Evolutionary conservation across 345 rosid species (phyloP).

Genomic region (Raphanus sativus): DNA sequence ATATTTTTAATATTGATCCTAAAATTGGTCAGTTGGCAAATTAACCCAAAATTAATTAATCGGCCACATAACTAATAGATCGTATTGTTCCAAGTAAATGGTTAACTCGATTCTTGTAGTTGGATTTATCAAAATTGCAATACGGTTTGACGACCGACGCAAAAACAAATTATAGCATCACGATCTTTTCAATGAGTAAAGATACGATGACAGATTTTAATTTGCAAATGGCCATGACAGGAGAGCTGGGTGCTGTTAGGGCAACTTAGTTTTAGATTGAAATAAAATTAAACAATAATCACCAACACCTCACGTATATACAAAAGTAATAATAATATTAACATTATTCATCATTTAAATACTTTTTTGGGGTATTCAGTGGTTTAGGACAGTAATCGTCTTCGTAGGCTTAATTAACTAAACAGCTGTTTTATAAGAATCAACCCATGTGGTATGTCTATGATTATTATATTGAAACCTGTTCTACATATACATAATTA

Average conservation of each 20-base stretch:
- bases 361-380: conserved; percentile 16
- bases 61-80: background rate
- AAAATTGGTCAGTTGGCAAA: too few species aligned
- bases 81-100: background rate
- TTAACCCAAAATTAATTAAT: background rate
- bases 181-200: background rate
- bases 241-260: conserved; percentile 12
- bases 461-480: conserved; percentile 34
- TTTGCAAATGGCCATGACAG: conserved; percentile 29
- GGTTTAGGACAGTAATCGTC: conserved; percentile 39
- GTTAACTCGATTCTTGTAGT: background rate
- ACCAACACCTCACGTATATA: conserved; percentile 20
- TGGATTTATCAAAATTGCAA: background rate
- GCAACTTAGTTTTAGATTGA: conserved; percentile 3
- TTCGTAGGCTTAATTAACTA: conserved; percentile 37
- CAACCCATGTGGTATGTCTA: conserved; percentile 44
- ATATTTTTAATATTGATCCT: too few species aligned
- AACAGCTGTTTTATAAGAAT: conserved; percentile 40
- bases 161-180: background rate
- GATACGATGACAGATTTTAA: background rate
- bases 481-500: conserved; percentile 16
- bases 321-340: background rate
- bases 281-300: conserved; percentile 15
- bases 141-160: conserved; percentile 4
- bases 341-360: conserved; percentile 4